Evolutionary conservation across 179 eudicot species (phyloP).

Genomic region (Vitellaria paradoxa): DNA sequence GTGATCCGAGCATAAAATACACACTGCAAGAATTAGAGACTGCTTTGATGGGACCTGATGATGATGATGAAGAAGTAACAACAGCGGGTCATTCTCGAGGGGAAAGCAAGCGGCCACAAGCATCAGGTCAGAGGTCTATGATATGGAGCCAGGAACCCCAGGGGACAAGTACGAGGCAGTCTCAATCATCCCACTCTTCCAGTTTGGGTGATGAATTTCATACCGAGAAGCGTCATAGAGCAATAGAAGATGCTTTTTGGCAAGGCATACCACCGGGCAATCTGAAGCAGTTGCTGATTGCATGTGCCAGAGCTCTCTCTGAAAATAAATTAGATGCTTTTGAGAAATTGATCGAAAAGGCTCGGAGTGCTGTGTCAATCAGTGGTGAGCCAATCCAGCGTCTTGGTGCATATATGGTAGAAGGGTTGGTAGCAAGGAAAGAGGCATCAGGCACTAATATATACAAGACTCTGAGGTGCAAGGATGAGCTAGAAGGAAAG

Average conservation of each 20-base stretch:
- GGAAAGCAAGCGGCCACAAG: conserved; percentile 36
- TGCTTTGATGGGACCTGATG: conserved; percentile 64
- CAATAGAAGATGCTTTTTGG: conserved; percentile 26
- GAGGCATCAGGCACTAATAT: conserved; percentile 79
- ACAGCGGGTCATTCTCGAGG: conserved; percentile 24
- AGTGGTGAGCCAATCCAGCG: conserved; percentile 91
- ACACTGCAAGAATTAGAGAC: conserved; percentile 64
- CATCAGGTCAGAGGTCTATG: conserved; percentile 46
- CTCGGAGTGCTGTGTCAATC: conserved; percentile 61
- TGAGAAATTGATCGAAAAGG: conserved; percentile 48
- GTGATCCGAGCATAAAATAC: conserved; percentile 28
- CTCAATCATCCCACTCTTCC: conserved; percentile 32
- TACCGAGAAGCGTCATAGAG: conserved; percentile 39
- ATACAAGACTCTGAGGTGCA: conserved; percentile 70
- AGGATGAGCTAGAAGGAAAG: conserved; percentile 76
- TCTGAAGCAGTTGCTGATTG: conserved; percentile 59
- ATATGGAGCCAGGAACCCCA: conserved; percentile 44
- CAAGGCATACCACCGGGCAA: conserved; percentile 44
- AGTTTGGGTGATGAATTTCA: conserved; percentile 18
- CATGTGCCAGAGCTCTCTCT: conserved; percentile 76
- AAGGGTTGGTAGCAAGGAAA: conserved; percentile 81
- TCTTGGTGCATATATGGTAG: conserved; percentile 90
- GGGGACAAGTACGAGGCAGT: conserved; percentile 31
- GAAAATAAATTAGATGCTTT: conserved; percentile 65
- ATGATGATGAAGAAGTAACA: conserved; percentile 24